Percentiles rank a stretch among this genome's conserved stretches.
Evolutionary conservation across 441 rosid genomes (phyloP).

Genomic region (Erysimum pusillum): DNA sequence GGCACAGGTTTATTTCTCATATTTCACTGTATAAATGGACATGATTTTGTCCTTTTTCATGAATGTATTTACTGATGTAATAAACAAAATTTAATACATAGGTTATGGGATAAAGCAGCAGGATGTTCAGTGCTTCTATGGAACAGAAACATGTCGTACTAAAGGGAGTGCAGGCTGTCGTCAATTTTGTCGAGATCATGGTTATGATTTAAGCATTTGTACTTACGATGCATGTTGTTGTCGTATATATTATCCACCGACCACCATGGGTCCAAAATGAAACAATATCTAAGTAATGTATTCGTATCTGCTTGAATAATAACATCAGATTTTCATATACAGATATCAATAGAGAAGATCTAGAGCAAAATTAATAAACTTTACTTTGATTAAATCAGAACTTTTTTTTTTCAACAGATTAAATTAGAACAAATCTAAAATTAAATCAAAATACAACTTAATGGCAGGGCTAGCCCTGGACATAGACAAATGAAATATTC

Average conservation of each 20-base stretch:
- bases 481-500: too few relatives aligned
- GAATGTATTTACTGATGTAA: too few relatives aligned
- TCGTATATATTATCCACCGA: too few relatives aligned
- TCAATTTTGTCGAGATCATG: not conserved
- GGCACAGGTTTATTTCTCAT: not conserved
- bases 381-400: not conserved
- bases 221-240: too few relatives aligned
- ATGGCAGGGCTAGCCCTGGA: too few relatives aligned
- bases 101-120: not conserved
- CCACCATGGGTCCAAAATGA: too few relatives aligned
- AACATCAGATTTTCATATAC: not conserved
- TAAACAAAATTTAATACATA: not conserved
- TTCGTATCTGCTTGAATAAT: not conserved
- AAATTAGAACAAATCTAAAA: not conserved
- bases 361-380: not conserved
- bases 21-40: not conserved
- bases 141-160: not conserved
- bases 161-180: not conserved
- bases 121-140: not conserved
- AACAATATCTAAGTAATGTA: too few relatives aligned
- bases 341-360: too few relatives aligned
- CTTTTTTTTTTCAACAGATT: too few relatives aligned
- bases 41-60: too few relatives aligned
- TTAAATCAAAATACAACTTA: not conserved
- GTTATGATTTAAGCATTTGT: not conserved